These are phyloP conservation scores for Marasmius tenuissimus DNA, from an alignment of 1,284 basidiomycete genomes.

Conservation along the genomic window DNA sequence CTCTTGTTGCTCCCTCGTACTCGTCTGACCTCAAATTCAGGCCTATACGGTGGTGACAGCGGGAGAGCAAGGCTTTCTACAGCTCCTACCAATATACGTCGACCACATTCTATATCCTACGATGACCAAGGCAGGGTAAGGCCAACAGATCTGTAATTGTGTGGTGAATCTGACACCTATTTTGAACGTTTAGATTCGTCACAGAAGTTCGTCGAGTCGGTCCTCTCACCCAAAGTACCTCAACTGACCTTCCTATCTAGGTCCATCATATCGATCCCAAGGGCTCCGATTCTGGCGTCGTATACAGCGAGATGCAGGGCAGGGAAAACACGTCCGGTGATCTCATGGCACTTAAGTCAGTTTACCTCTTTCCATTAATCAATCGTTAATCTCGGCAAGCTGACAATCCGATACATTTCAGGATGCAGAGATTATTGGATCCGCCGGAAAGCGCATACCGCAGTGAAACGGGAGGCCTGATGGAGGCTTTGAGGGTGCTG, in stretches of 20 bases:
- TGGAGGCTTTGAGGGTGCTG: conserved; percentile 87
- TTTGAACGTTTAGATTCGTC: conserved; percentile 50
- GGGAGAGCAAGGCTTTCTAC: conserved; percentile 93
- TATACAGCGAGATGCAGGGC: conserved; percentile 98
- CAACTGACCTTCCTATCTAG: conserved; percentile 33
- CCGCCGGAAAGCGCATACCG: conserved; percentile 86
- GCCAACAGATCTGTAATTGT: conserved; percentile 7
- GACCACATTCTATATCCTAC: conserved; percentile 99
- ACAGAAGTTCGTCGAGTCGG: conserved; percentile 68
- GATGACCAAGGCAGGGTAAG: conserved; percentile 80
- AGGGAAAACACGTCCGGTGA: conserved; percentile 91
- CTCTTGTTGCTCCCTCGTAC: no score
- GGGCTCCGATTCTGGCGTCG: conserved; percentile 94
- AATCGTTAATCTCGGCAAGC: background rate
- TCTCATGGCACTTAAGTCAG: conserved; percentile 84
- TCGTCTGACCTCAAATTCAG: no score
- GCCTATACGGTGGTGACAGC: conserved; percentile 98
- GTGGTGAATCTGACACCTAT: background rate
- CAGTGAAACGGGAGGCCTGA: conserved; percentile 95
- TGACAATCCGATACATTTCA: conserved; percentile 28
- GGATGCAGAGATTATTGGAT: conserved; percentile 80
- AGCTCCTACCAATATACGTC: conserved; percentile 92
- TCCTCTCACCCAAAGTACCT: background rate
- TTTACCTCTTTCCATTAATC: conserved; percentile 5
- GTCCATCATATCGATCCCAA: conserved; percentile 91